Evolutionary conservation across 305 asterid species (phyloP).

Genomic region (Solanum hybrid): DNA sequence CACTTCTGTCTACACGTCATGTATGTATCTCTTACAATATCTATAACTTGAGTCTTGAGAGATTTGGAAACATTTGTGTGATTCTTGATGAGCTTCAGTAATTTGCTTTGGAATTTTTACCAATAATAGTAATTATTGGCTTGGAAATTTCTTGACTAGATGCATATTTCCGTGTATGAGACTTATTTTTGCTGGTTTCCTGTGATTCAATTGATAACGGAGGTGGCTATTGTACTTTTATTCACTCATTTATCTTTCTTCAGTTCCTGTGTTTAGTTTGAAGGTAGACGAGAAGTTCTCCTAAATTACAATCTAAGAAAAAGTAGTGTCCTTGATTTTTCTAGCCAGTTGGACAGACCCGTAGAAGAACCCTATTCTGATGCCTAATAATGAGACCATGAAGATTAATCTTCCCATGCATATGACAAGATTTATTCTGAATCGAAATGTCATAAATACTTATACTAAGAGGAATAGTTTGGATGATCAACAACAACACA

Average conservation of each 20-base stretch:
- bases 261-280: background rate
- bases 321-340: background rate
- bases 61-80: background rate
- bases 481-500: background rate
- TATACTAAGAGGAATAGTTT: background rate
- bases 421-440: background rate
- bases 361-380: background rate
- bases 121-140: background rate
- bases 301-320: background rate
- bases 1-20: slow-evolving; percentile 33
- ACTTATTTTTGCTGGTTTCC: background rate
- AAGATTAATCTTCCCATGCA: background rate
- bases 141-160: background rate
- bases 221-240: background rate
- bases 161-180: background rate
- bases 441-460: background rate
- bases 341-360: background rate
- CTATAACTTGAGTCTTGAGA: background rate
- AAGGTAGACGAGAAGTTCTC: background rate
- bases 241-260: background rate
- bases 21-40: slow-evolving; percentile 18
- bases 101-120: background rate
- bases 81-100: background rate
- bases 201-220: background rate
- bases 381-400: background rate